These are phyloP conservation scores for Blastomyces parvus DNA, from an alignment of 2,329 filamentous ascomycete genomes.

Conservation along the genomic window DNA sequence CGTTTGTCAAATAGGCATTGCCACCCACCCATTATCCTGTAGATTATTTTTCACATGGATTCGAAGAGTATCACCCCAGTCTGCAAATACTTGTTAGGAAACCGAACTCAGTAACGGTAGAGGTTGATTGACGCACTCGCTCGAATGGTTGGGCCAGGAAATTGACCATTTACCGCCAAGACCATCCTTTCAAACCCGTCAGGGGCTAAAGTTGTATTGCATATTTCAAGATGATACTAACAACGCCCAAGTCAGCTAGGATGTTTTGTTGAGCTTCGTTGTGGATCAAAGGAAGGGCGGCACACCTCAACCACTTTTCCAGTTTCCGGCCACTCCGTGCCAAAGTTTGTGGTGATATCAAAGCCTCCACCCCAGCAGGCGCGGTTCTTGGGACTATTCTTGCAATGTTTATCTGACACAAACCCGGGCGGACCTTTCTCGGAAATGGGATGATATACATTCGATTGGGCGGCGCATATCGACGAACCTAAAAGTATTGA, in stretches of 20 bases:
- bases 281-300: not conserved
- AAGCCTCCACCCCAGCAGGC: constrained; percentile 20
- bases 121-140: constrained; percentile 29
- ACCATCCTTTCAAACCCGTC: constrained; percentile 30
- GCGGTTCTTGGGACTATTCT: constrained; percentile 18
- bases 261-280: not conserved
- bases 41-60: constrained; percentile 47
- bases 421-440: not conserved
- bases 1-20: not conserved
- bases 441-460: not conserved
- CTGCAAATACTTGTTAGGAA: constrained; percentile 1
- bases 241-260: not conserved
- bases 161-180: constrained; percentile 53
- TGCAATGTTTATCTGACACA: constrained; percentile 13
- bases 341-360: constrained; percentile 21
- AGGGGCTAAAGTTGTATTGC: constrained; percentile 17
- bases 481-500: constrained; percentile 1
- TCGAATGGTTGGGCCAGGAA: constrained; percentile 57
- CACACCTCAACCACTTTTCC: constrained; percentile 16
- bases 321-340: constrained; percentile 20
- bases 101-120: not conserved
- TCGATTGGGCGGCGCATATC: not conserved
- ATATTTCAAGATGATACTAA: constrained; percentile 18
- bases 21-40: constrained; percentile 41
- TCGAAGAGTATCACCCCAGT: constrained; percentile 51